Conservation (phyloP, 2,329 filamentous ascomycete species). For the Teratosphaeria pseudoeucalypti region DNA sequence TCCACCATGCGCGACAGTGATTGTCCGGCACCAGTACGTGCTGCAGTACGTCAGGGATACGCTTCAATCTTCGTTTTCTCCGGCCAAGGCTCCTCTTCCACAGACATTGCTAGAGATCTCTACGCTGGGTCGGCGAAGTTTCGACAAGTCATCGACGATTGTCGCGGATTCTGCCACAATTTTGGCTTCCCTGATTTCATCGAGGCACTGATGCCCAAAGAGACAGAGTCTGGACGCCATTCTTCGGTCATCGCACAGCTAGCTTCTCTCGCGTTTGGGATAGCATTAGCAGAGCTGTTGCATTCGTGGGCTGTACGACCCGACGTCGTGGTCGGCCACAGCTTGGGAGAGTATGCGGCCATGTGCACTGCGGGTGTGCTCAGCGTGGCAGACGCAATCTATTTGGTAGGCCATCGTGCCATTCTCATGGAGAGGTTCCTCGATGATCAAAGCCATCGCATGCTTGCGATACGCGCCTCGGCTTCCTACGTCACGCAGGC, state of each 20-base stretch:
- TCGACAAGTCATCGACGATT: constrained; percentile 20
- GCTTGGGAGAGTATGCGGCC: constrained; percentile 32
- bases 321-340: constrained; percentile 21
- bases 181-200: constrained; percentile 26
- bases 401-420: constrained; percentile 27
- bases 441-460: constrained; percentile 15
- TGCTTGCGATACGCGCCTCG: constrained; percentile 16
- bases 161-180: constrained; percentile 20
- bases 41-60: too few species aligned
- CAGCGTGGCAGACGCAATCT: constrained; percentile 24
- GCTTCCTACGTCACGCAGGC: too few species aligned
- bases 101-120: constrained; percentile 20
- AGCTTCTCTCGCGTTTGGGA: constrained; percentile 30
- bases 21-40: neutral
- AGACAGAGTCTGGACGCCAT: constrained; percentile 8
- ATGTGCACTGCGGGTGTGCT: constrained; percentile 27
- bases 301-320: constrained; percentile 21
- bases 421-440: constrained; percentile 20
- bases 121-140: constrained; percentile 22
- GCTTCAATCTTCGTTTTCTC: constrained; percentile 28
- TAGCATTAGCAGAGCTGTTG: constrained; percentile 27
- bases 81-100: constrained; percentile 27
- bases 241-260: constrained; percentile 26
- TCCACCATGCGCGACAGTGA: constrained; percentile 3
- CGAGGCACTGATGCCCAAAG: constrained; percentile 1